These are phyloP conservation scores for Trichoderma reesei DNA, from an alignment of 495 filamentous ascomycete species.

Conservation along the genomic window DNA sequence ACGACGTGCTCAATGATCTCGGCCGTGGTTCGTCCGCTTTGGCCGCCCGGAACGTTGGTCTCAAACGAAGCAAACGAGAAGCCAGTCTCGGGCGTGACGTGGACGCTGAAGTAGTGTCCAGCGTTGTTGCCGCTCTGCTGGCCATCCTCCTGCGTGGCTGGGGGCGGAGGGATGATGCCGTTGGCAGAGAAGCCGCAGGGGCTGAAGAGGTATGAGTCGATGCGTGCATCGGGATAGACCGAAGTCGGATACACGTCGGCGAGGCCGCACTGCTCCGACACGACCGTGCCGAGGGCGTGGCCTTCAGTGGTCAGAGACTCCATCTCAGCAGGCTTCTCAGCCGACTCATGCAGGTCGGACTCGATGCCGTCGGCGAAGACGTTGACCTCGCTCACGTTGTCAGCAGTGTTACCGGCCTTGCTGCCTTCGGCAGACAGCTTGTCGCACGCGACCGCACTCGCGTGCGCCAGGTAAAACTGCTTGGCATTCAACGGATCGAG, in stretches of 20 bases:
- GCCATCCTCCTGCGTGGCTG: conserved; percentile 38
- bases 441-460: conserved; percentile 79
- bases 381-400: conserved; percentile 43
- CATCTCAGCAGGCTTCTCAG: conserved; percentile 48
- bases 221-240: conserved; percentile 82
- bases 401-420: conserved; percentile 43
- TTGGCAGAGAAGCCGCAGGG: conserved; percentile 98
- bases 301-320: conserved; percentile 83
- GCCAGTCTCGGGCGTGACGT: conserved; percentile 94
- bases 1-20: conserved; percentile 92
- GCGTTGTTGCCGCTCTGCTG: conserved; percentile 28
- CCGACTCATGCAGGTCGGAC: conserved; percentile 52
- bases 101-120: conserved; percentile 96
- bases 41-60: conserved; percentile 90
- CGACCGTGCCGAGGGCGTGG: conserved; percentile 84
- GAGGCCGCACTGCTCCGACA: conserved; percentile 84
- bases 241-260: conserved; percentile 79
- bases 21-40: conserved; percentile 77
- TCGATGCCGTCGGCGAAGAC: conserved; percentile 66
- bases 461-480: conserved; percentile 92
- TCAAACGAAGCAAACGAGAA: conserved; percentile 99
- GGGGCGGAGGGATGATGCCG: conserved; percentile 79
- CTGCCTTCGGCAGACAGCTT: conserved; percentile 54
- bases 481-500: conserved; percentile 85
- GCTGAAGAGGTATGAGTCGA: conserved; percentile 94